phyloP scores from a whole-genome alignment of 768 basidiomycete species.

The Butyriboletus loyo region DNA sequence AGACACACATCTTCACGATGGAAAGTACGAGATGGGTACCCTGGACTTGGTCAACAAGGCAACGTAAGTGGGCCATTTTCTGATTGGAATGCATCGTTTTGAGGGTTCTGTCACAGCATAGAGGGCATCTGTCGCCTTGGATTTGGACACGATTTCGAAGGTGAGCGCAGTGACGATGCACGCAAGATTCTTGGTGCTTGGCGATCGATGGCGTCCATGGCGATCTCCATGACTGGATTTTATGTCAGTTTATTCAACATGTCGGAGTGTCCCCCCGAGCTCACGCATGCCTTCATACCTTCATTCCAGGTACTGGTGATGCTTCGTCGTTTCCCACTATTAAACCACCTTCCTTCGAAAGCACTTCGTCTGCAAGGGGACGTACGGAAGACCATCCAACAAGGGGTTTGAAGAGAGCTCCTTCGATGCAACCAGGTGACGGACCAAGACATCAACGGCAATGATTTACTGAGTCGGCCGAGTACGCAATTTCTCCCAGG shows the following conservation, averaged over 20 bases:
- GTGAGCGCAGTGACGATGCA: slow-evolving; percentile 1
- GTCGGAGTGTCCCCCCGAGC: neutral
- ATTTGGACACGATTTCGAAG: slow-evolving; percentile 8
- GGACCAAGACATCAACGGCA: neutral
- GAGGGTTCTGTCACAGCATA: neutral
- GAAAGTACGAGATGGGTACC: neutral
- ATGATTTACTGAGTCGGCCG: slow-evolving; percentile 5
- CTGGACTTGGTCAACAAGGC: slow-evolving; percentile 6
- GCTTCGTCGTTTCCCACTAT: slow-evolving; percentile 3
- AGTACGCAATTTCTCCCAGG: neutral
- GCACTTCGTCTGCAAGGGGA: slow-evolving; percentile 8
- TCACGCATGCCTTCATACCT: neutral
- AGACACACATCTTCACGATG: neutral
- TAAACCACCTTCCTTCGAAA: slow-evolving; percentile 8
- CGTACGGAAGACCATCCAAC: slow-evolving; percentile 13
- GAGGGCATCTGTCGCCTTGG: slow-evolving; percentile 5
- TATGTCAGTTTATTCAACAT: neutral
- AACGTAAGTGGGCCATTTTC: neutral
- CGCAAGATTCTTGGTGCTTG: slow-evolving; percentile 3
- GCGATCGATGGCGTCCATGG: slow-evolving; percentile 4
- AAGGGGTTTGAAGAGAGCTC: slow-evolving; percentile 8
- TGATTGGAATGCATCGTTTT: neutral
- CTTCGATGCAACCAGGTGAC: slow-evolving; percentile 3
- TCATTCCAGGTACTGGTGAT: neutral
- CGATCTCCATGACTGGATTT: slow-evolving; percentile 1